phyloP scores from a whole-genome alignment of 2,329 filamentous ascomycete genomes.

The Tolypocladium inflatum region DNA sequence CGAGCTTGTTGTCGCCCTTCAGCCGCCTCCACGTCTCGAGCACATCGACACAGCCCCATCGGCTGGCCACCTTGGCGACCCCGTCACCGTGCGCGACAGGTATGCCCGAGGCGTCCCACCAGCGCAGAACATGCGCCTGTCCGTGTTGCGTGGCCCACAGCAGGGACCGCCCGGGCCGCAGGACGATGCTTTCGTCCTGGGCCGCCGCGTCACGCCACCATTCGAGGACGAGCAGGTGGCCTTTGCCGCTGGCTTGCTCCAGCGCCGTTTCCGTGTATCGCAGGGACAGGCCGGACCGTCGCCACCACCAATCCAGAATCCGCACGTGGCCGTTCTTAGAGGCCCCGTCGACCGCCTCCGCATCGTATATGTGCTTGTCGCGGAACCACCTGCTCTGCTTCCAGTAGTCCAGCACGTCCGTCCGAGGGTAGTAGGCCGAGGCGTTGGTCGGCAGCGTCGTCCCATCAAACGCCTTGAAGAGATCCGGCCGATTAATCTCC shows the following conservation, averaged over 20 bases:
- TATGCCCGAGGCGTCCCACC: slow-evolving; percentile 81
- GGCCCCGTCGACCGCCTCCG: slow-evolving; percentile 78
- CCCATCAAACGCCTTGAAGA: slow-evolving; percentile 81
- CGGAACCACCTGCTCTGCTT: slow-evolving; percentile 71
- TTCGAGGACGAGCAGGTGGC: slow-evolving; percentile 76
- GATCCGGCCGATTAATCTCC: slow-evolving; percentile 52
- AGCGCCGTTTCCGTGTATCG: slow-evolving; percentile 82
- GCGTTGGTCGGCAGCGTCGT: slow-evolving; percentile 81
- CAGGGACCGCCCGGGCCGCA: slow-evolving; percentile 79
- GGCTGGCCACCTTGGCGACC: slow-evolving; percentile 74
- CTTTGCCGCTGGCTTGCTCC: slow-evolving; percentile 77
- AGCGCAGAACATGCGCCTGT: slow-evolving; percentile 65
- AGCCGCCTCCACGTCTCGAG: slow-evolving; percentile 71
- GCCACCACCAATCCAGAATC: slow-evolving; percentile 87
- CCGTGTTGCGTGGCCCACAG: slow-evolving; percentile 78
- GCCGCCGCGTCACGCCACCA: slow-evolving; percentile 78
- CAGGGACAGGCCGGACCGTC: slow-evolving; percentile 64
- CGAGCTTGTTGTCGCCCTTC: slow-evolving; percentile 56
- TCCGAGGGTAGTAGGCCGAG: slow-evolving; percentile 75
- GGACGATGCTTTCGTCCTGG: slow-evolving; percentile 45
- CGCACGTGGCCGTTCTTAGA: slow-evolving; percentile 77
- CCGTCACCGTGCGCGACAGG: slow-evolving; percentile 71
- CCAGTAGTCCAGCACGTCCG: slow-evolving; percentile 87
- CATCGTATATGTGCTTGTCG: slow-evolving; percentile 70
- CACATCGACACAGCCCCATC: slow-evolving; percentile 75